Evolutionary conservation across 169 alveolate species (phyloP), one percentile per base, ranked within the genome.

Genomic region (Plasmodium berghei): DNA sequence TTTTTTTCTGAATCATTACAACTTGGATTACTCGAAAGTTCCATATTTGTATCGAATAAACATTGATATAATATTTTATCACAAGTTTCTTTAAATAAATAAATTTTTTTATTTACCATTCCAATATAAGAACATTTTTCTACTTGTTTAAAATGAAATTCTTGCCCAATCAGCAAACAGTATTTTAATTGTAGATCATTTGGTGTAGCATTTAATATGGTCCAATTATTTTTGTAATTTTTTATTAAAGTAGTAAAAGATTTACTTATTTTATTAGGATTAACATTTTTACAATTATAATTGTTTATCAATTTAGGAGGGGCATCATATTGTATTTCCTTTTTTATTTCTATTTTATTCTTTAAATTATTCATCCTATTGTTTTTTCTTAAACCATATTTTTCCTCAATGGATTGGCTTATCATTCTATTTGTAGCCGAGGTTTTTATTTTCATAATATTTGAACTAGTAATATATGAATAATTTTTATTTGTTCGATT

Each of bases 101-200:
- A 83, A 40, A 83, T 83, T 55, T 70, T 69, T 9, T 83, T 83
- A 66, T 83, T 83, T 61, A 83, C 22, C 42, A 69, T 34, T 9
- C 90, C 90, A 34, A 83, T 83, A 22, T 83, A 83, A 4, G 54
- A 67, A 26, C 58, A 48, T 1, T 16, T 16, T 20, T 63, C 70
- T 8, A 83, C 85, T 69, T 83, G 70, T 16, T 63, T 83, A 61
- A 69, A 83, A 48, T 85, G 70, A 46, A 83, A 83, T 55, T 83
- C 90, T 24, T 83, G 90, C 5, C 90, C 90, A 16, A 83, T 83
- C 34, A 83, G n/a, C 10, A 83, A 67, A 16, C 90, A 83, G 20
- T 83, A 83, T 24, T 28, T 83, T 55, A 83, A 72, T 24, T 83
- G 83, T 69, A 83, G 45, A 70, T 83, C 90, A 9, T 83, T 69